Percentiles rank a stretch among this genome's conserved stretches.
Conservation (phyloP, 2,329 filamentous ascomycete genomes). For the Fusarium sp. region DNA sequence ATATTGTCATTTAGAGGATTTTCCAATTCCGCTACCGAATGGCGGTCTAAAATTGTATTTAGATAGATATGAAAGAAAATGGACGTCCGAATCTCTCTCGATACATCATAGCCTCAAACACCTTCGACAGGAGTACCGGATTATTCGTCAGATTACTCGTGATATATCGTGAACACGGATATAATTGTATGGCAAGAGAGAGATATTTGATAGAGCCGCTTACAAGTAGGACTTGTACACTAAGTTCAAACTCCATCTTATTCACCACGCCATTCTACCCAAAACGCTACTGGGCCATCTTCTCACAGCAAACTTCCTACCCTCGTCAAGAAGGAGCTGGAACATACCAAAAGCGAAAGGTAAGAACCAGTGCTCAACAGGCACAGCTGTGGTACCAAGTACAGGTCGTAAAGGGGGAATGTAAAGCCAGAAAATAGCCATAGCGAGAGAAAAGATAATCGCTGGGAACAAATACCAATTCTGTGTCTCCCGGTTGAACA, state of each 20-base stretch:
- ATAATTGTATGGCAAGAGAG: no score
- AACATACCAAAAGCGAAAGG: slow-evolving; percentile 74
- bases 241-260: no score
- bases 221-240: no score
- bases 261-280: background rate
- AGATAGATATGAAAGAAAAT: no score
- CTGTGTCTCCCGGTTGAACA: slow-evolving; percentile 71
- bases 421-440: slow-evolving; percentile 78
- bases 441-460: slow-evolving; percentile 74
- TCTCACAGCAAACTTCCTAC: slow-evolving; percentile 1
- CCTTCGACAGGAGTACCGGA: accelerated
- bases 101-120: accelerated
- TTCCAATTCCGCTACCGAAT: no score
- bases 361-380: slow-evolving; percentile 80
- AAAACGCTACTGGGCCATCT: background rate
- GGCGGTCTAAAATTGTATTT: no score
- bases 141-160: no score
- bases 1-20: no score
- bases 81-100: no score
- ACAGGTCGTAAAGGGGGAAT: slow-evolving; percentile 71
- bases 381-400: slow-evolving; percentile 70
- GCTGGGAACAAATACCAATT: slow-evolving; percentile 78
- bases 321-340: slow-evolving; percentile 1
- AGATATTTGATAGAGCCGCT: no score
- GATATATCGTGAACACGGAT: no score